phyloP scores from a whole-genome alignment of 345 rosid genomes.

The Eucalyptus regnans region DNA sequence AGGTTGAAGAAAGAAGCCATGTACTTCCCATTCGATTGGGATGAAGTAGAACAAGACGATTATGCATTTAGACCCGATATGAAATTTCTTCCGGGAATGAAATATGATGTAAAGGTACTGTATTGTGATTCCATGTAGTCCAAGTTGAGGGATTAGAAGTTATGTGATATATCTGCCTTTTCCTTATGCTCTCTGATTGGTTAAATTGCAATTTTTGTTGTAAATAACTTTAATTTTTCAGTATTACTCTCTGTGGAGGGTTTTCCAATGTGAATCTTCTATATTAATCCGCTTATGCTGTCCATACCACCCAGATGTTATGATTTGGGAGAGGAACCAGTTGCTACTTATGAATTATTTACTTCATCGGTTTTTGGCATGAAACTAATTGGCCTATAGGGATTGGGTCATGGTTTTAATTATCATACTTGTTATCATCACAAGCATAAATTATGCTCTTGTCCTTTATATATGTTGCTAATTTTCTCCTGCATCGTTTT shows the following conservation, averaged over 20 bases:
- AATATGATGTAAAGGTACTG: constrained; percentile 14
- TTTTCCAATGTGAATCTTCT: neutral
- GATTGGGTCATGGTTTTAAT: neutral
- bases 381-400: neutral
- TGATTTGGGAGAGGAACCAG: neutral
- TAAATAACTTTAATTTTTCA: neutral
- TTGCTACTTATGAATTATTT: neutral
- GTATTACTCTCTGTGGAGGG: neutral
- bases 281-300: neutral
- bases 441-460: neutral
- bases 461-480: neutral
- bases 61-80: constrained; percentile 16
- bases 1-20: constrained; percentile 10
- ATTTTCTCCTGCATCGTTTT: neutral
- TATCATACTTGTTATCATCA: neutral
- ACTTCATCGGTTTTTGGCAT: neutral
- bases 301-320: neutral
- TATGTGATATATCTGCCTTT: neutral
- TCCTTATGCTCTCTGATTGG: neutral
- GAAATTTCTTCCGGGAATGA: neutral
- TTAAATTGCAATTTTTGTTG: neutral
- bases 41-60: neutral
- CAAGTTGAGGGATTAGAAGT: neutral
- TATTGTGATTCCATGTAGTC: neutral
- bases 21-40: constrained; percentile 8